Percentiles rank a stretch among this genome's conserved stretches.
phyloP scores from a whole-genome alignment of 768 basidiomycete species.

The Coprinellus micaceus region DNA sequence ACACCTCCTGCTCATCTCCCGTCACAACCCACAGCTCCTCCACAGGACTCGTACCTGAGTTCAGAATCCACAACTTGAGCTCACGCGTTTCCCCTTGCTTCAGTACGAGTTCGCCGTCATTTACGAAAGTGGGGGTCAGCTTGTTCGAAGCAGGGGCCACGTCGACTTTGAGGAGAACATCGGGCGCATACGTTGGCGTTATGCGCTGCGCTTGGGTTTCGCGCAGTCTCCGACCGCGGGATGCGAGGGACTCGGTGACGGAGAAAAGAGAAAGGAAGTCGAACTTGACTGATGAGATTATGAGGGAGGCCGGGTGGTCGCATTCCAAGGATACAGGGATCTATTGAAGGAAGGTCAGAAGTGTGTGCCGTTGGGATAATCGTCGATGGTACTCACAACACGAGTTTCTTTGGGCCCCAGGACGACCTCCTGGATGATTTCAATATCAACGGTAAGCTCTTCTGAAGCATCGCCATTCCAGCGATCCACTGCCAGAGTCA shows the following conservation, averaged over 20 bases:
- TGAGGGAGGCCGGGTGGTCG: constrained; percentile 47
- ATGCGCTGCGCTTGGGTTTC: constrained; percentile 70
- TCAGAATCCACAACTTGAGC: constrained; percentile 57
- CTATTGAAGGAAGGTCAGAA: constrained; percentile 26
- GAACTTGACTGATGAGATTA: constrained; percentile 56
- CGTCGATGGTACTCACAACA: constrained; percentile 41
- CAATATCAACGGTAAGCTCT: constrained; percentile 46
- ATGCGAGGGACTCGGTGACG: constrained; percentile 58
- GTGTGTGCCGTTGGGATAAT: not conserved
- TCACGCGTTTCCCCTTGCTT: constrained; percentile 66
- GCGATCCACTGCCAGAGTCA: constrained; percentile 54
- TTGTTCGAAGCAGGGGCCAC: constrained; percentile 66
- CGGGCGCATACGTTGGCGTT: constrained; percentile 65
- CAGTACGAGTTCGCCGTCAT: constrained; percentile 49
- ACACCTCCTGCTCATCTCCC: constrained; percentile 60
- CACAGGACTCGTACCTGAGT: constrained; percentile 58
- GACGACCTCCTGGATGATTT: constrained; percentile 56
- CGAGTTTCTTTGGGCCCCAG: constrained; percentile 63
- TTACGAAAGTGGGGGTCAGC: constrained; percentile 53
- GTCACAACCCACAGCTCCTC: constrained; percentile 69
- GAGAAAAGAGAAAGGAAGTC: constrained; percentile 74
- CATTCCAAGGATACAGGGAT: constrained; percentile 63
- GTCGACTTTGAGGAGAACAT: constrained; percentile 55
- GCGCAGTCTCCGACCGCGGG: constrained; percentile 73
- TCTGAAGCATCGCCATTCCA: constrained; percentile 25